Percentiles rank a stretch among this genome's conserved stretches.
Evolutionary conservation across 208 protist genomes (phyloP).

Genomic region (Acanthamoeba sp.): DNA sequence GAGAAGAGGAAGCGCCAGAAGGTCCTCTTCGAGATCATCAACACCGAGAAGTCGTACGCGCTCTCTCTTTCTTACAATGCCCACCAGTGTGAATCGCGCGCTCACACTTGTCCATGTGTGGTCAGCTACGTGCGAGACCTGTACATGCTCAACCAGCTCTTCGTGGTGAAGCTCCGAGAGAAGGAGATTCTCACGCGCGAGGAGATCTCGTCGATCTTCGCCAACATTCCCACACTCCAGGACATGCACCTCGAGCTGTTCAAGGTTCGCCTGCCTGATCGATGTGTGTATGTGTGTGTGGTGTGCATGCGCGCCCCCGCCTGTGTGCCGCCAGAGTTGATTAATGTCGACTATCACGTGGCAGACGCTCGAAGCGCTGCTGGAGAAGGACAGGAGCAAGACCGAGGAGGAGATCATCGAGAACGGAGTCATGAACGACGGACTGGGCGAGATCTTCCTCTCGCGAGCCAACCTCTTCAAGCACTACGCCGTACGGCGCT

Average conservation of each 20-base stretch:
- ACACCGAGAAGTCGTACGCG: constrained; percentile 57
- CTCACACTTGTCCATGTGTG: background rate
- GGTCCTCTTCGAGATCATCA: constrained; percentile 62
- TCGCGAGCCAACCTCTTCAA: constrained; percentile 48
- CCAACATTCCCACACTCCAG: constrained; percentile 63
- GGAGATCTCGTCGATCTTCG: constrained; percentile 66
- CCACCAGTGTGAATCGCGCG: background rate
- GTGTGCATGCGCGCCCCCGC: too few species aligned
- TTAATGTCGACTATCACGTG: too few species aligned
- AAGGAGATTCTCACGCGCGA: constrained; percentile 41
- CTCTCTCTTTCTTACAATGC: background rate
- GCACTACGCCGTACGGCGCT: constrained; percentile 47
- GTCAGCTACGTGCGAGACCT: constrained; percentile 58
- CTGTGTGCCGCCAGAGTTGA: too few species aligned
- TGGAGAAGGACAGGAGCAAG: constrained; percentile 21
- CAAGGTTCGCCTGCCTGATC: background rate
- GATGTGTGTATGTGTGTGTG: background rate
- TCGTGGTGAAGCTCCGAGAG: background rate
- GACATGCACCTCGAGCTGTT: constrained; percentile 62
- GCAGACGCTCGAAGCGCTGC: background rate
- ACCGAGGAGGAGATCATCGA: background rate
- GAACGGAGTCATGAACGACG: constrained; percentile 27
- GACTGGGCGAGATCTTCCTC: constrained; percentile 51
- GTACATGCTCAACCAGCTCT: constrained; percentile 64
- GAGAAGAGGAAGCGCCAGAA: constrained; percentile 42